Percentiles rank a stretch among this genome's conserved stretches.
Evolutionary conservation across 169 alveolate species (phyloP).

Genomic region (Hepatocystis sp.): DNA sequence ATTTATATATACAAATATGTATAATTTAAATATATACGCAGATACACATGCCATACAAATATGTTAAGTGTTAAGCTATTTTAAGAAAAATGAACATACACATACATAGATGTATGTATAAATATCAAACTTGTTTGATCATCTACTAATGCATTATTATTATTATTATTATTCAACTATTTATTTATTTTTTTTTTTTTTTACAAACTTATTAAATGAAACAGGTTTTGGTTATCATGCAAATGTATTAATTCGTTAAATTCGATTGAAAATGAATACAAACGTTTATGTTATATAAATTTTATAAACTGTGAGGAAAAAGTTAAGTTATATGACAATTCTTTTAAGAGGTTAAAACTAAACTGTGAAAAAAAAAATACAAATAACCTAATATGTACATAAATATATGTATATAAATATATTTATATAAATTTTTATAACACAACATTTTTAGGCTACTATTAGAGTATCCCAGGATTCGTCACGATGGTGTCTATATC

Average conservation of each 20-base stretch:
- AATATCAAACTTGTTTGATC: no score
- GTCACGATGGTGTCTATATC: slow-evolving; percentile 60
- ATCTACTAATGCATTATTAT: slow-evolving; percentile 2
- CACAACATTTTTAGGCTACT: slow-evolving; percentile 13
- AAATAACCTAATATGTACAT: no score
- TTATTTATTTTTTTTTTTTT: slow-evolving; percentile 11
- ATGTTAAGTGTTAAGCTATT: no score
- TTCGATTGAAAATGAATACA: slow-evolving; percentile 51
- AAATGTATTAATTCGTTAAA: slow-evolving; percentile 17
- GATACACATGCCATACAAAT: no score
- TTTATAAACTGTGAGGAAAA: slow-evolving; percentile 39
- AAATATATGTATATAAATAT: no score
- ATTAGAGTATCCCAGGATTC: slow-evolving; percentile 57
- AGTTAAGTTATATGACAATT: slow-evolving; percentile 24
- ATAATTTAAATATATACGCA: no score
- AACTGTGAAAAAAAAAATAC: background rate
- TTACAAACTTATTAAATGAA: background rate
- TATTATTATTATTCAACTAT: no score
- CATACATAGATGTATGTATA: no score
- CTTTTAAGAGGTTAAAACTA: slow-evolving; percentile 33
- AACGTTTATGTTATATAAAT: slow-evolving; percentile 22
- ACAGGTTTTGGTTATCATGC: slow-evolving; percentile 28
- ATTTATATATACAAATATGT: no score
- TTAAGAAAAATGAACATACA: no score
- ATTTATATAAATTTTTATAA: background rate